Conservation (phyloP, 345 rosid species). For the Eucalyptus marginata region DNA sequence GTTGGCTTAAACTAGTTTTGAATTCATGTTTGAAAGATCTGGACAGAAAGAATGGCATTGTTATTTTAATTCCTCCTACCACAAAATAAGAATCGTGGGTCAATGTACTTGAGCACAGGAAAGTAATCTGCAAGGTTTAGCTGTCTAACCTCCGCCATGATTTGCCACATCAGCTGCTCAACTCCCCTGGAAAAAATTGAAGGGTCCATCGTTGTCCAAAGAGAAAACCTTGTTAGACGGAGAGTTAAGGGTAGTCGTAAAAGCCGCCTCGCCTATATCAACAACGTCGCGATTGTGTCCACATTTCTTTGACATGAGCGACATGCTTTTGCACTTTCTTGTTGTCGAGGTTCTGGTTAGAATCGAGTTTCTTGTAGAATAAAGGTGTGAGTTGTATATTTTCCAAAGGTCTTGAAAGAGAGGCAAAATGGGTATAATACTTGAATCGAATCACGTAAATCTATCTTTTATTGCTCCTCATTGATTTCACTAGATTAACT, state of each 20-base stretch:
- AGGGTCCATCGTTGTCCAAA: not conserved
- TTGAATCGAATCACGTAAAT: not conserved
- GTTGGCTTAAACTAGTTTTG: no score
- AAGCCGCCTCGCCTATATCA: not conserved
- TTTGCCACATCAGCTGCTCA: not conserved
- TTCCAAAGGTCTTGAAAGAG: not conserved
- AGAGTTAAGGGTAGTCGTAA: not conserved
- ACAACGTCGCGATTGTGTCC: not conserved
- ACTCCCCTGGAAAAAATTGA: no score
- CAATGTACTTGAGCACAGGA: not conserved
- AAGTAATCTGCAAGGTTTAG: not conserved
- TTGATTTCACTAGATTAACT: not conserved
- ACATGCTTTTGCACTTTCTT: not conserved
- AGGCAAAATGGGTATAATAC: not conserved
- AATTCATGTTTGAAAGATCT: no score
- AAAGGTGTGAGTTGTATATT: not conserved
- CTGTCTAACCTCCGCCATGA: not conserved
- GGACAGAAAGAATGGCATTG: no score
- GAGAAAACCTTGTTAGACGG: not conserved
- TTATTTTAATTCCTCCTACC: no score
- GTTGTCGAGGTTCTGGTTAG: not conserved
- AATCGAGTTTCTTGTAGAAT: not conserved
- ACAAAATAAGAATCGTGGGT: no score
- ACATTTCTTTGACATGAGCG: not conserved
- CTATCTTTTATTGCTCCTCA: not conserved